Percentiles rank a stretch among this genome's conserved stretches.
Evolutionary conservation across 2,329 filamentous ascomycete species (phyloP).

Genomic region (Fusarium foetens): DNA sequence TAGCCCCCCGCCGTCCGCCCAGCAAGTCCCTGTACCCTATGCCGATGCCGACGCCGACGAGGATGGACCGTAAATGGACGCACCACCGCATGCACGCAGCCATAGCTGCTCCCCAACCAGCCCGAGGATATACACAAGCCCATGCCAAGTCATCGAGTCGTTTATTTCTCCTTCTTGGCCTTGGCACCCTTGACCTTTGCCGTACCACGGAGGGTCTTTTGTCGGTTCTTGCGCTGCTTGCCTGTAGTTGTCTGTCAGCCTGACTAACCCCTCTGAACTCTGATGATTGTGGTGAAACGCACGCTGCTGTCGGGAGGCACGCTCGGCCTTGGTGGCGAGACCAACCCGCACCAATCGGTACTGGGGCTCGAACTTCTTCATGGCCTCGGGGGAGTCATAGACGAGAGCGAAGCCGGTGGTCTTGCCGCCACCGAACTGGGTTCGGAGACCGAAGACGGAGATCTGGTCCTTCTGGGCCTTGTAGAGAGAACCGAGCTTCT

Average conservation of each 20-base stretch:
- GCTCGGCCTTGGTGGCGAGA: slow-evolving; percentile 93
- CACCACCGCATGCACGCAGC: slow-evolving; percentile 46
- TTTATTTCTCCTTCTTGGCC: slow-evolving; percentile 94
- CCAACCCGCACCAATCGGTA: slow-evolving; percentile 97
- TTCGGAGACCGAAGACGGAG: slow-evolving; percentile 97
- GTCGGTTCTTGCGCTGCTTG: slow-evolving; percentile 99
- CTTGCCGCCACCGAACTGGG: slow-evolving; percentile 99
- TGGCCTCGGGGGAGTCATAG: slow-evolving; percentile 97
- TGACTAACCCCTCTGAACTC: neutral
- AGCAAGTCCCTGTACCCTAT: slow-evolving; percentile 43
- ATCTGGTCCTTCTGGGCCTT: slow-evolving; percentile 98
- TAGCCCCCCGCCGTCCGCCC: slow-evolving; percentile 36
- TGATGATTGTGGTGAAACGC: slow-evolving; percentile 60
- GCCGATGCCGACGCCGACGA: slow-evolving; percentile 41
- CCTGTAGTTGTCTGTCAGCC: slow-evolving; percentile 65
- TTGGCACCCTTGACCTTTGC: slow-evolving; percentile 97
- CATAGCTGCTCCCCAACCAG: slow-evolving; percentile 43
- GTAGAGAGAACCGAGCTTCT: slow-evolving; percentile 95
- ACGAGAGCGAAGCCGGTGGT: slow-evolving; percentile 98
- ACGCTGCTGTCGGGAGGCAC: slow-evolving; percentile 98
- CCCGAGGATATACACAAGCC: slow-evolving; percentile 48
- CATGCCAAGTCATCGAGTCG: slow-evolving; percentile 50
- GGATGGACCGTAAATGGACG: slow-evolving; percentile 36
- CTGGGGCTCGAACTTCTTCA: slow-evolving; percentile 99
- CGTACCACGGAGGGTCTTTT: slow-evolving; percentile 97